Evolutionary conservation across 108 stramenopile genomes (phyloP), one percentile per base, ranked within the genome.

Genomic region (Seminavis robusta): DNA sequence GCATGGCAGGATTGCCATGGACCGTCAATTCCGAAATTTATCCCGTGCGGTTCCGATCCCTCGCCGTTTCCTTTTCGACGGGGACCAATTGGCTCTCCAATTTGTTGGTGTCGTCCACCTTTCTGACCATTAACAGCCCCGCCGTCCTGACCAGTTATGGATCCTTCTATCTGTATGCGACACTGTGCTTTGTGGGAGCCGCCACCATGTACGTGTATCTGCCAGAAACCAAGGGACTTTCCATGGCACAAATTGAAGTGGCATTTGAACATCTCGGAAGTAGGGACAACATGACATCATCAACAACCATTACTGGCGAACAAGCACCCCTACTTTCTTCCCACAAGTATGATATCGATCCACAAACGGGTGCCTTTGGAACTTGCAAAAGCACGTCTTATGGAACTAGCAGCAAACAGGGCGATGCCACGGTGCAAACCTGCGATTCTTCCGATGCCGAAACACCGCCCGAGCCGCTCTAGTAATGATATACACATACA

Each of bases 1-100:
- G 88, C 5, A 81, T 90, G 84, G 75, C 77, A 1, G 77, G 70
- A 29, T 48, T 87, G 47, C 86, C 92, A 6, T 93, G 88, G 88
- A 86, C 84, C 15, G 80, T 93, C 42, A 84, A 84, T 53, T 75
- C 79, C 17, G 92, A 93, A 68, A 88, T 93, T 25, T 93, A 83
- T 73, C 79, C 86, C 13, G 47, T 72, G 30, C 60, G 77, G 36
- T 67, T 56, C 29, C 81, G 92, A 8, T 74, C 79, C 19, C 44
- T 81, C 32, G 81, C 78, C 23, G 71, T 79, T 2, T 64, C 76
- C 15, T 47, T 79, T 31, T 64, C 77, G 17, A 88, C 88, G 11
- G 63, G 69, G 11, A 70, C 74, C 29, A 88, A 86, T 62, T 90
- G 92, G 88, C 39, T 84, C 23, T 75, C 74, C 7, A 90, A 90